Conservation (phyloP, 768 basidiomycete genomes). For the Cystofilobasidium capitatum region DNA sequence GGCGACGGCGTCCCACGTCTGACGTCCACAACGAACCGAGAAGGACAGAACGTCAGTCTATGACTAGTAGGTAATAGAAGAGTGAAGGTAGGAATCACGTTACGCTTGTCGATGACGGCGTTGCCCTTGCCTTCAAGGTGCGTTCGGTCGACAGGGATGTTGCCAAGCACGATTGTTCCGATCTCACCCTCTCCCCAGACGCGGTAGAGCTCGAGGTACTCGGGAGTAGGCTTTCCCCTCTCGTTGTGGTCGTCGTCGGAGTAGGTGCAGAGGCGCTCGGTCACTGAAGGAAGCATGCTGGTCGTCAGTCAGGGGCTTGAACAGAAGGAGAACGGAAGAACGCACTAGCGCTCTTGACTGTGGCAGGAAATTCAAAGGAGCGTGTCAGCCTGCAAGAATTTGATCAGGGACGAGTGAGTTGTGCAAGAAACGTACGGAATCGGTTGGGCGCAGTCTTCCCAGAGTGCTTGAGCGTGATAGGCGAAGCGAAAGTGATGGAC, state of each 20-base stretch:
- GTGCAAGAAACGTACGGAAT: too few relatives aligned
- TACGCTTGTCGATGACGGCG: conserved; percentile 32
- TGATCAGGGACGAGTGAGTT: not conserved
- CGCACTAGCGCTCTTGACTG: not conserved
- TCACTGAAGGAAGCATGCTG: conserved; percentile 32
- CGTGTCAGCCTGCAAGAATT: conserved; percentile 25
- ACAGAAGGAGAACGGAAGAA: not conserved
- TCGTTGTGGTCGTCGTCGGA: conserved; percentile 30
- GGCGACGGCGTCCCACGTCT: conserved; percentile 32
- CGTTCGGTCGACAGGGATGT: conserved; percentile 33
- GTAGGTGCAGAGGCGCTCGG: conserved; percentile 36
- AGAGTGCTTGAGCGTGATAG: conserved; percentile 32
- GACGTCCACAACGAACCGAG: not conserved
- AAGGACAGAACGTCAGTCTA: not conserved
- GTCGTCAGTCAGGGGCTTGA: not conserved
- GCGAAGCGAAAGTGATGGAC: conserved; percentile 12
- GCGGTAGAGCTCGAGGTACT: too few relatives aligned
- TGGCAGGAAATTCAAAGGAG: not conserved
- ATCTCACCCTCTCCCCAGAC: conserved; percentile 38
- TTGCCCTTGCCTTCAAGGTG: conserved; percentile 35
- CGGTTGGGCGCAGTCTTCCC: conserved; percentile 34
- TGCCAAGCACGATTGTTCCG: conserved; percentile 36
- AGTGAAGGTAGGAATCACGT: not conserved
- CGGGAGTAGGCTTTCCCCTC: conserved; percentile 33
- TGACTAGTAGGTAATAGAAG: not conserved